Conservation (phyloP, 139 green algal species). For the Chlamydomonas asymmetrica region DNA sequence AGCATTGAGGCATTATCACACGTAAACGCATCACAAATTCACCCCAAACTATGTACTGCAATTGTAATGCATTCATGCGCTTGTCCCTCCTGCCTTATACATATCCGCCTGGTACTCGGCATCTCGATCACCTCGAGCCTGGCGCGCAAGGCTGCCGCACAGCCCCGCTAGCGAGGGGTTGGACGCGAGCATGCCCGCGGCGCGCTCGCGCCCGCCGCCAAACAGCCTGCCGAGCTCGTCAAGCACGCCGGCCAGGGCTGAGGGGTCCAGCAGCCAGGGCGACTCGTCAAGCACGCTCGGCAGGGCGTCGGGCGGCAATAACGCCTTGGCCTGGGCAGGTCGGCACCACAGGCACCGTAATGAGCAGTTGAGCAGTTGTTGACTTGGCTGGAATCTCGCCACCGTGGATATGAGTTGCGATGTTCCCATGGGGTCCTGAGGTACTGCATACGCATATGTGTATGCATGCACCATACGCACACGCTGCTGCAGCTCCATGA, state of each 20-base stretch:
- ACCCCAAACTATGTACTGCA: too few relatives aligned
- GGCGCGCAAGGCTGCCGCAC: neutral
- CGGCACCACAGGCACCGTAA: neutral
- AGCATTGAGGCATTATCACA: too few relatives aligned
- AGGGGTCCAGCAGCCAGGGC: conserved; percentile 14
- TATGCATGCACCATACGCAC: too few relatives aligned
- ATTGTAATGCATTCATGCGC: too few relatives aligned
- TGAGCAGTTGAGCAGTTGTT: too few relatives aligned
- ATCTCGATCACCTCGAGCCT: conserved; percentile 27
- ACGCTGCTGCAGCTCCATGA: neutral
- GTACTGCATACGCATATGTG: too few relatives aligned
- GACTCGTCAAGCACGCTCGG: conserved; percentile 1
- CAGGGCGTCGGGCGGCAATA: neutral
- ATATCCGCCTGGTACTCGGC: conserved; percentile 26
- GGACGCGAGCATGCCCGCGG: neutral
- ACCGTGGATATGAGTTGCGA: too few relatives aligned
- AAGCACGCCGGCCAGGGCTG: neutral
- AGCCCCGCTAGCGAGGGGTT: conserved; percentile 4
- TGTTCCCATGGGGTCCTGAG: too few relatives aligned
- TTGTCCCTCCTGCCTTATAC: too few relatives aligned
- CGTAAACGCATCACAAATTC: too few relatives aligned
- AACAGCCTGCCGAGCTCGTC: conserved; percentile 26
- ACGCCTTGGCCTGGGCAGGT: neutral
- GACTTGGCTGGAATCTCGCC: too few relatives aligned
- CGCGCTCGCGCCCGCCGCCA: neutral